Conservation (phyloP, 169 alveolate genomes). For the Plasmodium cynomolgi region DNA sequence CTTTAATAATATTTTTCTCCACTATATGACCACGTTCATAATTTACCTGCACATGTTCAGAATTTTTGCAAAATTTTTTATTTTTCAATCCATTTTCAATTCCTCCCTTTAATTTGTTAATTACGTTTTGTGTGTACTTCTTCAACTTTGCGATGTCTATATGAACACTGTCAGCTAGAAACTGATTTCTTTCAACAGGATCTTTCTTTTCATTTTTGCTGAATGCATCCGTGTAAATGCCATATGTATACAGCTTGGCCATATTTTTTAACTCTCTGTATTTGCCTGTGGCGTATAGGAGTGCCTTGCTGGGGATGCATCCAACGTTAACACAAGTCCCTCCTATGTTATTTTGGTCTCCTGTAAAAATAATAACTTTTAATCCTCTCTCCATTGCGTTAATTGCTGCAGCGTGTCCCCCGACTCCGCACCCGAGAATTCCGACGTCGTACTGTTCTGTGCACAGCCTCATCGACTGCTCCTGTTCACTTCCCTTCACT, state of each 20-base stretch:
- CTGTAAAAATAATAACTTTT: conserved; percentile 72
- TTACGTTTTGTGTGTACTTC: conserved; percentile 35
- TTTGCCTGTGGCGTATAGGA: conserved; percentile 75
- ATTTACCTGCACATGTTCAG: conserved; percentile 68
- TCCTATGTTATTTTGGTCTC: conserved; percentile 75
- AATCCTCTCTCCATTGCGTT: conserved; percentile 75
- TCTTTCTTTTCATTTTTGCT: conserved; percentile 9
- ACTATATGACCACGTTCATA: conserved; percentile 71
- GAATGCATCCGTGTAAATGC: conserved; percentile 43
- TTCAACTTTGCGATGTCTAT: conserved; percentile 2
- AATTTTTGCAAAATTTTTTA: conserved; percentile 23
- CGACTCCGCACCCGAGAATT: conserved; percentile 81
- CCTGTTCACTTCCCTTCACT: not conserved
- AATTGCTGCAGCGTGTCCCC: conserved; percentile 82
- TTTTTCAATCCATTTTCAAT: conserved; percentile 33
- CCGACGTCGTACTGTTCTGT: conserved; percentile 73
- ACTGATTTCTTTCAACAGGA: conserved; percentile 34
- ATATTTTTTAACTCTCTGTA: conserved; percentile 75
- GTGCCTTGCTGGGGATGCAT: conserved; percentile 80
- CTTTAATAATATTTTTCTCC: conserved; percentile 44
- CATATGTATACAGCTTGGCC: conserved; percentile 57
- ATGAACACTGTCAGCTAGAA: conserved; percentile 34
- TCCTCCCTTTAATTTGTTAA: conserved; percentile 20
- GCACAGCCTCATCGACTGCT: not conserved
- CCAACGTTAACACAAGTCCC: conserved; percentile 82